Evolutionary conservation across 2,329 filamentous ascomycete genomes (phyloP), one percentile per base, ranked within the genome.

Genomic region (Colletotrichum incanum): DNA sequence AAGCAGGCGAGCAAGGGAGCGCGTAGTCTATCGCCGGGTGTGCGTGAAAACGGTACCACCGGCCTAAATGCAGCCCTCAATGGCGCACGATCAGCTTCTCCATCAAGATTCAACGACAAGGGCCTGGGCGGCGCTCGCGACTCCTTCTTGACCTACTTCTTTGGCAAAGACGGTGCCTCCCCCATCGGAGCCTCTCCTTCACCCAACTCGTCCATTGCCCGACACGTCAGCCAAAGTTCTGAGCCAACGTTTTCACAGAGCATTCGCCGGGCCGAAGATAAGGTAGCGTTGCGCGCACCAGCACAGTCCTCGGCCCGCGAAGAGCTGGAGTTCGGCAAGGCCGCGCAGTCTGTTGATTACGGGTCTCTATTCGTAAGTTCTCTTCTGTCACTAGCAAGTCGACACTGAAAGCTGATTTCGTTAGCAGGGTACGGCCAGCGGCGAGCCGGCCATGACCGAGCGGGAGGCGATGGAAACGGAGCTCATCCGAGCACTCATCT

Each of bases 141-240:
- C 83, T 97, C 95, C 0, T 99, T 99, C 86, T 83, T 99, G 74
- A 98, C 96, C 83, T 99, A 99, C 83, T 99, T 99, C 84, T 99
- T 99, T 78, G 95, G 96, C 77, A 98, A 99, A 80, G 96, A 99
- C 73, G 94, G 94, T 58, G 87, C 89, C 34, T 77, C 78, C 49
- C 82, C 86, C 41, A 76, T 77, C 14, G 76, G 77, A 5, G 71
- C 70, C 82, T 75, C 78, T 76, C 78, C 79, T 77, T 71, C 81
- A 82, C 74, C 81, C 83, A 82, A 76, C 75, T 82, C 75, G 77
- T 80, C 80, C 76, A 83, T 77, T 76, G 82, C 74, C 76, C 88
- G 95, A 75, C 94, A 97, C 79, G 91, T 94, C 61, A 95, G 90
- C 84, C 93, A 97, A 80, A 89, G 90, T 70, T 88, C 89, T 34